Evolutionary conservation across 306 rosid genomes (phyloP).

Genomic region (Arachis stenosperma): DNA sequence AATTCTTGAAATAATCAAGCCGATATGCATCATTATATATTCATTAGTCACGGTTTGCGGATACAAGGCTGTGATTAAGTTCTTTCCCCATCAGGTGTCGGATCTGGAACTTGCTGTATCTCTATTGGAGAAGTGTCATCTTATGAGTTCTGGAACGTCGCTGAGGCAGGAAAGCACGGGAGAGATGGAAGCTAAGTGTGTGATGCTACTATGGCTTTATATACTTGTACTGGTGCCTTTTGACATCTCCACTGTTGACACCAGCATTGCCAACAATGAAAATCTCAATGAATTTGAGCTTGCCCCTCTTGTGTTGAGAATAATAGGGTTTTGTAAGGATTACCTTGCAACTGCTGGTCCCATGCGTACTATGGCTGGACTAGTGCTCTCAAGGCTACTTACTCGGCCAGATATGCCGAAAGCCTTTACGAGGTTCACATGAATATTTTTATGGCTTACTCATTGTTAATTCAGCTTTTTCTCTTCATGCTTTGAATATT

Average conservation of each 20-base stretch:
- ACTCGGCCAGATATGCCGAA: constrained; percentile 97
- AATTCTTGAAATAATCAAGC: constrained; percentile 75
- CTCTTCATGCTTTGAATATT: constrained; percentile 13
- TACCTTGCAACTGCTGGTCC: constrained; percentile 87
- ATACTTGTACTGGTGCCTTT: constrained; percentile 94
- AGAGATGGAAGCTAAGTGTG: constrained; percentile 92
- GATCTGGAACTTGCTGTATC: constrained; percentile 95
- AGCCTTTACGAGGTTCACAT: constrained; percentile 71
- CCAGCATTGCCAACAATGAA: constrained; percentile 66
- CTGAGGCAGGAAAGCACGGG: constrained; percentile 87
- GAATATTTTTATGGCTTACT: constrained; percentile 20
- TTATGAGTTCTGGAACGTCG: constrained; percentile 58
- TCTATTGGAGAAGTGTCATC: constrained; percentile 77
- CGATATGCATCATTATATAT: constrained; percentile 76
- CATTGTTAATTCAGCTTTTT: constrained; percentile 28
- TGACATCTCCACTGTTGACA: constrained; percentile 86
- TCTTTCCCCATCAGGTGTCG: constrained; percentile 94
- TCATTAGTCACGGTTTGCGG: constrained; percentile 85
- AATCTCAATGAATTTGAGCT: constrained; percentile 59
- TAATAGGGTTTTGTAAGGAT: constrained; percentile 81
- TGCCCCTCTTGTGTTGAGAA: constrained; percentile 81
- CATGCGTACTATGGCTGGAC: constrained; percentile 87
- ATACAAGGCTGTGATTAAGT: constrained; percentile 83
- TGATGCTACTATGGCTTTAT: constrained; percentile 88
- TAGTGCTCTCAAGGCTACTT: constrained; percentile 81